phyloP scores from a whole-genome alignment of 2,329 filamentous ascomycete species.

The Trichoderma sp. region DNA sequence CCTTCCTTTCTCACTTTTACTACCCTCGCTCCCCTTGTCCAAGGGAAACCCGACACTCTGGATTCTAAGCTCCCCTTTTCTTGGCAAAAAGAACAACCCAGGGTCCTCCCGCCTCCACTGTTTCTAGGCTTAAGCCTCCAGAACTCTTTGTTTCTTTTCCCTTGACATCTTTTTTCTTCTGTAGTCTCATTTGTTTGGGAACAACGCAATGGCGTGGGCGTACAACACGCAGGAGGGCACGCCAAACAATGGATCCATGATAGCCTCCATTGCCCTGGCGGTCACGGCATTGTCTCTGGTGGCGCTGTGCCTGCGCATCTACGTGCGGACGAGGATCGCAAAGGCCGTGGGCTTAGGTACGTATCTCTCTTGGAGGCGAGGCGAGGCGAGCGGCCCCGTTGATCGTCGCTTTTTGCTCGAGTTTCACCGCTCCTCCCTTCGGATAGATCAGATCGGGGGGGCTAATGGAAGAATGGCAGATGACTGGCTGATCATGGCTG shows the following conservation, averaged over 20 bases:
- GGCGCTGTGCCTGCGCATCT: slow-evolving; percentile 37
- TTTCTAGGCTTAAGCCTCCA: neutral
- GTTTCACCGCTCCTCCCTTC: neutral
- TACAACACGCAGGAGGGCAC: slow-evolving; percentile 39
- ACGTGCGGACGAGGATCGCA: slow-evolving; percentile 39
- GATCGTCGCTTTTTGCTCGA: neutral
- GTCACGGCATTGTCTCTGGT: slow-evolving; percentile 38
- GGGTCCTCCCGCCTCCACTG: neutral
- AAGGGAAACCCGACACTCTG: neutral
- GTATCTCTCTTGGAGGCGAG: neutral
- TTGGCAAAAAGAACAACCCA: neutral
- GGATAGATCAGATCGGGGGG: neutral
- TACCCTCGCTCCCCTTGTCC: neutral
- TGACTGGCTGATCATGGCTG: slow-evolving; percentile 29
- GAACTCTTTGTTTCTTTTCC: neutral
- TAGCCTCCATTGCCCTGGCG: slow-evolving; percentile 34
- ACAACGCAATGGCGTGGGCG: slow-evolving; percentile 39
- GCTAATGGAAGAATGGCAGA: slow-evolving; percentile 23
- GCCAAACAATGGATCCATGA: slow-evolving; percentile 39
- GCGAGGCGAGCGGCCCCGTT: neutral
- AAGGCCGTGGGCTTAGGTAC: slow-evolving; percentile 36
- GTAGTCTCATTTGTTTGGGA: neutral
- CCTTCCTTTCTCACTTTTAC: neutral
- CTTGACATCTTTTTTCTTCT: neutral
- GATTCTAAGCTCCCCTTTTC: neutral